Base-by-base conservation (phyloP, 106 monocot species). In the Agapanthus africanus region DNA sequence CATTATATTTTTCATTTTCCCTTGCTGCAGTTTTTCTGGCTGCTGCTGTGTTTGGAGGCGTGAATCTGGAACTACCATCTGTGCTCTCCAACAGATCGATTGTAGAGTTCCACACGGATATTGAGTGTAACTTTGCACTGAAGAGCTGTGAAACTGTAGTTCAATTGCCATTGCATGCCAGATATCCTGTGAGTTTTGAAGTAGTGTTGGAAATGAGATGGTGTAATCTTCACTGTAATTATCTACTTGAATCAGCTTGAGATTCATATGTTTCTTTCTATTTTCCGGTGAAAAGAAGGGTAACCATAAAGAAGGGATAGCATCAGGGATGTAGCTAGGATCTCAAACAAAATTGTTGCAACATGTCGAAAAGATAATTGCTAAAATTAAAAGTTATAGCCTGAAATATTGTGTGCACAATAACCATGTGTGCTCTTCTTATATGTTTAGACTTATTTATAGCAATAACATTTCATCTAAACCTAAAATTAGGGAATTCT, bases 41-140 rank as follows among this genome's bases (percentile, higher is more conserved):
- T 81, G 88, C 82, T 71, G 70, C 69, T 73, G 91, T 91, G 56
- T 88, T 86, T 78, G 95, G 95, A 37, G 95, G 91, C 70, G 77
- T 79, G 59, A 88, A 91, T 79, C 73, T 95, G 23, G 95, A 95
- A 79, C 71, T 91, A 32, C 95, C 95, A 35, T 76, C 95, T 49
- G 81, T 86, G 70, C 78, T 95, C 41, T 95, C 95, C 23, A 88
- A 95, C 68, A 66, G 73, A 47, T 86, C 95, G 36, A 56, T 77
- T 51, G 81, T 95, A 47, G 88, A 95, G 76, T 50, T 91, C 76
- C 91, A 95, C 66, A 70, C 83, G 66, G 46, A 80, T 68, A 59
- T 79, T 34, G 31, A 25, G 9, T 31, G 66, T 64, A 3, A 31
- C 4, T 73, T 6, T 15, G 35, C 46, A 39, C 35, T 11, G 33